phyloP scores from a whole-genome alignment of 192 early-diverging fungal genomes.

The Spinellus fusiger region DNA sequence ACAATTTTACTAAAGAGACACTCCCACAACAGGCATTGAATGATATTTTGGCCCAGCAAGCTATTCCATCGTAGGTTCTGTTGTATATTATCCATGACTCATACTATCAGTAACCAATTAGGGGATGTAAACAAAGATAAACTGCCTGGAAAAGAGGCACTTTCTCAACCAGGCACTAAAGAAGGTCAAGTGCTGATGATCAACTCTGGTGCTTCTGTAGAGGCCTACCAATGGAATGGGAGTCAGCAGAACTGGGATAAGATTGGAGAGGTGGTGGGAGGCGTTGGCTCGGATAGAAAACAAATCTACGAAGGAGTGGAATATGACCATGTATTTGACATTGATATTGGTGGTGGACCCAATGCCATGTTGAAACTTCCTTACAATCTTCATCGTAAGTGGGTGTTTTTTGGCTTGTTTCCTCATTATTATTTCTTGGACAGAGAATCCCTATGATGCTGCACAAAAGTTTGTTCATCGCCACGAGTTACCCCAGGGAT shows the following conservation, averaged over 20 bases:
- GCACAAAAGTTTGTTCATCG: slow-evolving; percentile 86
- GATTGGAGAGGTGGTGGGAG: slow-evolving; percentile 92
- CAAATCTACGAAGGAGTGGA: slow-evolving; percentile 79
- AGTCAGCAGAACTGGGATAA: slow-evolving; percentile 66
- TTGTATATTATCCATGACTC: neutral
- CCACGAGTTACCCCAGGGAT: slow-evolving; percentile 76
- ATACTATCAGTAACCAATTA: slow-evolving; percentile 55
- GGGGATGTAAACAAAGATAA: slow-evolving; percentile 79
- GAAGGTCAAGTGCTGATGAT: slow-evolving; percentile 93
- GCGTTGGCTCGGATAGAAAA: slow-evolving; percentile 68
- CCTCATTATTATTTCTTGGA: neutral
- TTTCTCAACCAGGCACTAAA: slow-evolving; percentile 63
- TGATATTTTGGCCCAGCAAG: slow-evolving; percentile 44
- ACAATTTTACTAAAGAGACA: slow-evolving; percentile 2
- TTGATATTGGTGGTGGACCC: slow-evolving; percentile 82
- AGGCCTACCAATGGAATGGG: slow-evolving; percentile 84
- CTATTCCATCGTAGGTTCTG: slow-evolving; percentile 57
- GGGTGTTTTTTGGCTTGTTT: neutral
- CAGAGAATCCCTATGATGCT: slow-evolving; percentile 89
- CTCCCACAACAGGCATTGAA: slow-evolving; percentile 36
- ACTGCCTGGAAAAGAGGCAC: slow-evolving; percentile 70
- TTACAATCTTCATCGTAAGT: slow-evolving; percentile 73
- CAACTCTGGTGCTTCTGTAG: slow-evolving; percentile 56
- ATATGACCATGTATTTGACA: slow-evolving; percentile 98
- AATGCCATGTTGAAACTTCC: slow-evolving; percentile 77